Conservation (phyloP, 257 asterid genomes). For the Marsdenia floribunda region DNA sequence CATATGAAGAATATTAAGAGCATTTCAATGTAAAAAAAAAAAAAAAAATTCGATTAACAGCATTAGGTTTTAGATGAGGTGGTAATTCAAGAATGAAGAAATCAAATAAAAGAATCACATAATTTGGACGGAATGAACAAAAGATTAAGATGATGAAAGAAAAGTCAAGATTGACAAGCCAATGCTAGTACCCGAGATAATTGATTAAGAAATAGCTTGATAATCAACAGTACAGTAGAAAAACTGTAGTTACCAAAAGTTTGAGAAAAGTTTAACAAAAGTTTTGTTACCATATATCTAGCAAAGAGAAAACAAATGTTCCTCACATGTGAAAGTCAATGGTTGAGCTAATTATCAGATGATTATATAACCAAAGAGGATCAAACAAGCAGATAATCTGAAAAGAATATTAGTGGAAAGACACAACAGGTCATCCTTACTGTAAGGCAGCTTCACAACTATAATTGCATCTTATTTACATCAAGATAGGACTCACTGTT, state of each 20-base stretch:
- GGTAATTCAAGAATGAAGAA: not conserved
- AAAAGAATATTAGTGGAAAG: not conserved
- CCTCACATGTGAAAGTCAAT: not conserved
- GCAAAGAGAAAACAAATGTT: too few relatives aligned
- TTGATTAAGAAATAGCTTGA: not conserved
- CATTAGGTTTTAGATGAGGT: not conserved
- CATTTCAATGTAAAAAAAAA: not conserved
- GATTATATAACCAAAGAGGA: not conserved
- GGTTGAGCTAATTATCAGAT: not conserved
- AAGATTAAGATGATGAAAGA: not conserved
- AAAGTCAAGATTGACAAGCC: not conserved
- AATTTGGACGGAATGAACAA: not conserved
- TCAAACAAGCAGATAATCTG: not conserved
- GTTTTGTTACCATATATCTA: too few relatives aligned
- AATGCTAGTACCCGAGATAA: not conserved
- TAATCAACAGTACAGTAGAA: not conserved
- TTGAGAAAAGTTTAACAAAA: not conserved
- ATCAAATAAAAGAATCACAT: not conserved
- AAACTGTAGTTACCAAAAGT: too few relatives aligned
- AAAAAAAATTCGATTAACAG: not conserved
- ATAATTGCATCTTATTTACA: not conserved
- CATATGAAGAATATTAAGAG: not conserved
- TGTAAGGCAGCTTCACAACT: not conserved
- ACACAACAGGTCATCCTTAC: not conserved
- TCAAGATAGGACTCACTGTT: constrained; percentile 53